These are phyloP conservation scores for Pythium sp. DNA, from an alignment of 352 stramenopile species.

Conservation along the genomic window DNA sequence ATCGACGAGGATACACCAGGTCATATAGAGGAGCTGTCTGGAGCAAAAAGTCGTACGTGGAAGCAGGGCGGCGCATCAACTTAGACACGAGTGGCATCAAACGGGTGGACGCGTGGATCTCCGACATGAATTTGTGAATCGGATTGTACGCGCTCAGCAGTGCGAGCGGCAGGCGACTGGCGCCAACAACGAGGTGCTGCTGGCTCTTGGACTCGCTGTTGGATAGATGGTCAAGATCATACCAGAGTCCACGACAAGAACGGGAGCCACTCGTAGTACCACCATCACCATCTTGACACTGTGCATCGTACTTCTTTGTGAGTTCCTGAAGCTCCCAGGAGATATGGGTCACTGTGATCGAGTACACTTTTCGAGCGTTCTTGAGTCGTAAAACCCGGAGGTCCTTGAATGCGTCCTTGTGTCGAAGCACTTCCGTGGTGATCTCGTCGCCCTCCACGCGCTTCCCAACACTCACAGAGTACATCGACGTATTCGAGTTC, in stretches of 20 bases:
- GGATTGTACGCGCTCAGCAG: constrained; percentile 2
- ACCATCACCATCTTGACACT: background rate
- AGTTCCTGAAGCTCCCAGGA: constrained; percentile 10
- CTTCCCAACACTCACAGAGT: constrained; percentile 8
- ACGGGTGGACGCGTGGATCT: background rate
- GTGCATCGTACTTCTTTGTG: background rate
- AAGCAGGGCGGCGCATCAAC: background rate
- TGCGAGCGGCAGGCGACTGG: background rate
- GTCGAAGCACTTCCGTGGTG: background rate
- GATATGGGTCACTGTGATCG: constrained; percentile 6
- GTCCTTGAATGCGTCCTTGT: background rate
- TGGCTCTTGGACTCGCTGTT: background rate
- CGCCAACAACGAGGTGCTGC: constrained; percentile 6
- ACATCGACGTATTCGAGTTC: constrained; percentile 13
- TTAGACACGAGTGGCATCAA: constrained; percentile 7
- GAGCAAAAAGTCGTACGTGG: background rate
- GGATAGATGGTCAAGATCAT: background rate
- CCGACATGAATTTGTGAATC: background rate
- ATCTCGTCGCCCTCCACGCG: constrained; percentile 9
- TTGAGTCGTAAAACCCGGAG: background rate
- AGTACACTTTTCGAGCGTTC: constrained; percentile 15
- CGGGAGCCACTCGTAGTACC: too few relatives aligned
- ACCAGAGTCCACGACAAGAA: background rate
- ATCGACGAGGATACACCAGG: background rate
- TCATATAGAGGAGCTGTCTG: background rate